Evolutionary conservation across 1,284 basidiomycete species (phyloP), one percentile per base, ranked within the genome.

Genomic region (Pisolithus thermaeus): DNA sequence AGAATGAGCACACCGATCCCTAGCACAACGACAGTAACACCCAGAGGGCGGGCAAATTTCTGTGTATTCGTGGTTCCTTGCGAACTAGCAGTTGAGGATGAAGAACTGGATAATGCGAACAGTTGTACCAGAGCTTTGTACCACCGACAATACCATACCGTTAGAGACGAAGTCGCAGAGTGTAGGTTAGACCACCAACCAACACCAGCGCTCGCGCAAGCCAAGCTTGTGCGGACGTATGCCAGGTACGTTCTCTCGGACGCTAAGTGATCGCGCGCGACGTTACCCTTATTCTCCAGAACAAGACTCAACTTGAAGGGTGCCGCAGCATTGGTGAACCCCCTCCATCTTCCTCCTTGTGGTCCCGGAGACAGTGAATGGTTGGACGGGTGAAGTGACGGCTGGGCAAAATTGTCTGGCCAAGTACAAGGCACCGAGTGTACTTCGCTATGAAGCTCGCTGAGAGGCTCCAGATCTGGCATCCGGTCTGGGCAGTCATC

Each of bases 171-270:
- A 30, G 5, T 23, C 22, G 25, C 14, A 23, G 3, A n/a, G 28
- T 4, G 38, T 22, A 6, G 11, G 8, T 11, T 49, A 45, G 32
- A 11, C 12, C 4, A 63, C 72, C 50, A 46, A 73, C 71, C 73
- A 30, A 73, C 67, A 27, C 72, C 72, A 4, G 69, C 61, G 18
- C 68, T 65, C 7, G 71, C 64, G 30, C 73, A 65, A 11, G 70
- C 66, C 23, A 73, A 59, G 44, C 71, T 72, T 18, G 72, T 74
- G 14, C 73, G 66, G 41, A 74, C 61, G 40, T 73, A 73, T 25
- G 72, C 73, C 16, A 73, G 62, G 59, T 69, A 73, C 7, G 72
- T 73, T 41, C 72, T 57, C 51, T 73, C 72, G 23, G 68, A 70
- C 7, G 72, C 72, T 0, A 73, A 61, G 52, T 73, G 73, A 52